These are phyloP conservation scores for Sporothrix phasma DNA, from an alignment of 2,329 filamentous ascomycete genomes.

Conservation along the genomic window DNA sequence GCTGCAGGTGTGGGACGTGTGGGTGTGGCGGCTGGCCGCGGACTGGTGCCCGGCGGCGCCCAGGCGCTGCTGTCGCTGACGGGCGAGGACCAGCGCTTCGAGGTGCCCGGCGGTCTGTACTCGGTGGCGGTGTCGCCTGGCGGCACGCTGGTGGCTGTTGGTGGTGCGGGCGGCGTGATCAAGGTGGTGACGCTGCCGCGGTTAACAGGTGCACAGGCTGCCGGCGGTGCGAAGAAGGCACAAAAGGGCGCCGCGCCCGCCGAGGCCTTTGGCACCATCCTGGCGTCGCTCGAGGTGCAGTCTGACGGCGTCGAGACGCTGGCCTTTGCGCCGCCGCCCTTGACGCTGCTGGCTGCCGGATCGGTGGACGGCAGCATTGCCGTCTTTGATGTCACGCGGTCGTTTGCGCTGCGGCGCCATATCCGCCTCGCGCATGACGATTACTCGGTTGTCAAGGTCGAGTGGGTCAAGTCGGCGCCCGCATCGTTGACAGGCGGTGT, in stretches of 20 bases:
- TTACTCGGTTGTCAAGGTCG: constrained; percentile 85
- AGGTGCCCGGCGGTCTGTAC: constrained; percentile 83
- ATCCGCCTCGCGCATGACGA: constrained; percentile 77
- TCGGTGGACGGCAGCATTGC: constrained; percentile 70
- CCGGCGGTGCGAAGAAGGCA: not conserved
- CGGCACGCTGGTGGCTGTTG: constrained; percentile 70
- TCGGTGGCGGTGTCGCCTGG: constrained; percentile 74
- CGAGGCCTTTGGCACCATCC: constrained; percentile 54
- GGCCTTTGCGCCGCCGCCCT: constrained; percentile 46
- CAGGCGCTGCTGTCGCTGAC: constrained; percentile 68
- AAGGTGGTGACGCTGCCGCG: constrained; percentile 77
- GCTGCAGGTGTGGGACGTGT: constrained; percentile 88
- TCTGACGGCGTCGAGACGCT: constrained; percentile 67
- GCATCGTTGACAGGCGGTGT: constrained; percentile 1
- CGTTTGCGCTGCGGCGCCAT: constrained; percentile 76
- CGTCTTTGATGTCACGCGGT: constrained; percentile 76
- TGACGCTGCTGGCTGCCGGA: constrained; percentile 50
- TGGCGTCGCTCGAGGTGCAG: constrained; percentile 76
- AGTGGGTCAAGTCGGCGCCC: constrained; percentile 51
- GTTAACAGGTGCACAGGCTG: constrained; percentile 24
- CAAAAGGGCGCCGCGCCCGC: constrained; percentile 5
- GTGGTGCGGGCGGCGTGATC: constrained; percentile 78
- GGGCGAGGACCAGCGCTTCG: constrained; percentile 76
- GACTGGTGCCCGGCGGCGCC: constrained; percentile 32
- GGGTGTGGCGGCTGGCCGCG: constrained; percentile 57